Conservation (phyloP, 2,329 filamentous ascomycete species). For the Diplodia seriata region DNA sequence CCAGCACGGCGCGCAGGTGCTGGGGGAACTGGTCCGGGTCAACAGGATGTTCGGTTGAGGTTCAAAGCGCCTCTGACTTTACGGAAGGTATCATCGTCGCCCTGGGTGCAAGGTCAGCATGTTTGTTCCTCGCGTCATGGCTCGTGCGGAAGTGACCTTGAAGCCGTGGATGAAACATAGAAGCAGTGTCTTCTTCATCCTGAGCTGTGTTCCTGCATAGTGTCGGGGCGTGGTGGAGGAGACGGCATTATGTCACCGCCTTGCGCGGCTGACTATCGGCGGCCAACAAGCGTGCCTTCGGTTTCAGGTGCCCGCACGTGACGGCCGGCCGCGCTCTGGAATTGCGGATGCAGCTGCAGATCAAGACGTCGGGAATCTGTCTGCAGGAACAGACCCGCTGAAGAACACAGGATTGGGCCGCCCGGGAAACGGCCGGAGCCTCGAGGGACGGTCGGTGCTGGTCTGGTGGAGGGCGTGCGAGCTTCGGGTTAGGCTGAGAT, state of each 20-base stretch:
- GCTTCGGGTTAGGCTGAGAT: neutral
- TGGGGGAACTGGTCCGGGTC: slow-evolving; percentile 63
- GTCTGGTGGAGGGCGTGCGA: neutral
- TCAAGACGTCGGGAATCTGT: neutral
- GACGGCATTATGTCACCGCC: slow-evolving; percentile 14
- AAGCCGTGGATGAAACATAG: slow-evolving; percentile 89
- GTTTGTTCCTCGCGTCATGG: neutral
- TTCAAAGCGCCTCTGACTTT: slow-evolving; percentile 38
- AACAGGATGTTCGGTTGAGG: no score
- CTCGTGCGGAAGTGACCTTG: slow-evolving; percentile 62
- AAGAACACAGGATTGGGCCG: neutral
- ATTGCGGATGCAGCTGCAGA: neutral
- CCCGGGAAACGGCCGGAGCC: neutral
- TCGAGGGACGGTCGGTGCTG: neutral
- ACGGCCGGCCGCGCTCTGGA: neutral
- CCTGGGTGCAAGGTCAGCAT: slow-evolving; percentile 54
- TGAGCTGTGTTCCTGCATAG: slow-evolving; percentile 40
- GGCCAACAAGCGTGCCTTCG: neutral
- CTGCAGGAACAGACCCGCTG: neutral
- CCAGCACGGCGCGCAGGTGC: slow-evolving; percentile 70
- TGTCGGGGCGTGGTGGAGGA: slow-evolving; percentile 17
- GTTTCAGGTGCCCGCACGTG: slow-evolving; percentile 6
- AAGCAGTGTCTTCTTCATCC: slow-evolving; percentile 78
- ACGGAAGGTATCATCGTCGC: slow-evolving; percentile 79
- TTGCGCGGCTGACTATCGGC: neutral